Evolutionary conservation across 768 basidiomycete genomes (phyloP).

Genomic region (Psilocybe tampanensis): DNA sequence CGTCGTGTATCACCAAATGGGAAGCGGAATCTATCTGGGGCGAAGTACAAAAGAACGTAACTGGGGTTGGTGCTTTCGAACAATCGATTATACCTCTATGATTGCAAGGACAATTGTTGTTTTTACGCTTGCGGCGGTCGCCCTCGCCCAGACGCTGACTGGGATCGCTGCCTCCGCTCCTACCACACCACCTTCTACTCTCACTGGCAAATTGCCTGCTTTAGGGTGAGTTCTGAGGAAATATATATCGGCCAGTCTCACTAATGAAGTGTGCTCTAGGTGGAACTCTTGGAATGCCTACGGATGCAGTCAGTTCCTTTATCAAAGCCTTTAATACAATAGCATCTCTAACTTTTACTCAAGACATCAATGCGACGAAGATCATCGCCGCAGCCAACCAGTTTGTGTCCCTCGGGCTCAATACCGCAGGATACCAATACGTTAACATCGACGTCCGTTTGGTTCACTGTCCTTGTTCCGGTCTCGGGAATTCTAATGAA

Average conservation of each 20-base stretch:
- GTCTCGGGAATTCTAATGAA: background rate
- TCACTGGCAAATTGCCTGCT: conserved; percentile 46
- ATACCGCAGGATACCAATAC: conserved; percentile 50
- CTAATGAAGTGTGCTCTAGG: conserved; percentile 21
- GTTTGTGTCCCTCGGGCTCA: conserved; percentile 47
- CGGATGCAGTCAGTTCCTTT: conserved; percentile 23
- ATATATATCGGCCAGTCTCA: background rate
- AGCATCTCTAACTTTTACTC: background rate
- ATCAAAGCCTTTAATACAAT: background rate
- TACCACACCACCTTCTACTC: conserved; percentile 9
- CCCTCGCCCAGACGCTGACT: conserved; percentile 16
- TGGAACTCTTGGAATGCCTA: conserved; percentile 60
- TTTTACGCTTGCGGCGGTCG: conserved; percentile 1
- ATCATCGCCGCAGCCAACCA: conserved; percentile 47
- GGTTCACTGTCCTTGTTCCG: background rate
- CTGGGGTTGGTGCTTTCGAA: background rate
- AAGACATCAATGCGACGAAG: conserved; percentile 48
- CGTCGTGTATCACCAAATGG: too few relatives aligned
- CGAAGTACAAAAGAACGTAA: background rate
- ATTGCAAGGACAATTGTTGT: background rate
- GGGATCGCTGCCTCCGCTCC: conserved; percentile 7
- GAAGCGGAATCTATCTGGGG: background rate
- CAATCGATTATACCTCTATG: background rate
- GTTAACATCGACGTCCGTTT: conserved; percentile 52
- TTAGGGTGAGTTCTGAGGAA: conserved; percentile 35